Conservation (phyloP, 495 filamentous ascomycete genomes). For the Diplogelasinospora grovesii region DNA sequence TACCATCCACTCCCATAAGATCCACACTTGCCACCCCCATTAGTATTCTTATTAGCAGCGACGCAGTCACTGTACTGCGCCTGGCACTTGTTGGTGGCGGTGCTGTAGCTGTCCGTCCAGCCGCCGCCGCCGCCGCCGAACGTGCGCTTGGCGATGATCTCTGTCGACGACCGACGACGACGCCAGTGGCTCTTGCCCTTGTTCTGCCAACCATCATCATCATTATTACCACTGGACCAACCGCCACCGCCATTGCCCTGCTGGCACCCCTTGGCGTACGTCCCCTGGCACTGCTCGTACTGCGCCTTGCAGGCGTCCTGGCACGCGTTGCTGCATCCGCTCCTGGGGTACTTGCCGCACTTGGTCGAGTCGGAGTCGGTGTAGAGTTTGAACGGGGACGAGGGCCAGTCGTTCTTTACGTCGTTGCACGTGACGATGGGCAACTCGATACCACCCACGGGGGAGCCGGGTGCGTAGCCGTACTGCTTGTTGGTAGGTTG, state of each 20-base stretch:
- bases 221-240: not conserved
- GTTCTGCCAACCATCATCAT: no score
- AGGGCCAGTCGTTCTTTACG: constrained; percentile 24
- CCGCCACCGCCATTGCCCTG: constrained; percentile 2
- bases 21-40: constrained; percentile 17
- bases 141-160: constrained; percentile 8
- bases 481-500: constrained; percentile 31
- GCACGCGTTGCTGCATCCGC: constrained; percentile 28
- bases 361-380: constrained; percentile 23
- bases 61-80: constrained; percentile 38
- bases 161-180: not conserved
- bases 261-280: constrained; percentile 40
- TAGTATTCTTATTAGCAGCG: constrained; percentile 7
- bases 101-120: constrained; percentile 19
- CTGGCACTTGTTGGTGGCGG: constrained; percentile 31
- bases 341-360: constrained; percentile 33
- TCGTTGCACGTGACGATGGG: constrained; percentile 48
- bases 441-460: constrained; percentile 42
- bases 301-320: constrained; percentile 43
- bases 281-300: constrained; percentile 36
- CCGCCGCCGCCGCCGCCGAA: not conserved
- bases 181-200: no score
- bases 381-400: constrained; percentile 43
- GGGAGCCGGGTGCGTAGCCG: constrained; percentile 33
- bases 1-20: no score